Base-by-base conservation (phyloP, 2,329 filamentous ascomycete genomes). In the Lecanicillium sp. region DNA sequence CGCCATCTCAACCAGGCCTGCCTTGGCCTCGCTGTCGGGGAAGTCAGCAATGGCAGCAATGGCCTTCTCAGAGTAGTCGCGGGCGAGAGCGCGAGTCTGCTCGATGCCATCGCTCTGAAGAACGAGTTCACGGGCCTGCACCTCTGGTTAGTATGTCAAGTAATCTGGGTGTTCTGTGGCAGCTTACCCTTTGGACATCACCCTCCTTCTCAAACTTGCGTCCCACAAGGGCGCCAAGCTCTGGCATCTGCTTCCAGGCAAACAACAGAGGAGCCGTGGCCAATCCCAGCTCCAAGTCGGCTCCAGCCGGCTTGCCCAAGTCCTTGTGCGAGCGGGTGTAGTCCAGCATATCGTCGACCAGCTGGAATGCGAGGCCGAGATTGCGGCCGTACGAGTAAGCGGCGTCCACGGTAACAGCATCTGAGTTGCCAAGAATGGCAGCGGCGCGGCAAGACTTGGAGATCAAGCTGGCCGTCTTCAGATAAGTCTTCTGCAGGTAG, bases 321-420 rank as follows among this genome's bases (percentile, higher is more conserved):
- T 96, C 88, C 43, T 77, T 74, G 30, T 81, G 87, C 39, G 77
- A 87, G 45, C 87, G 77, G 0, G 92, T 97, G 60, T 97, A 98
- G 61, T 98, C 92, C 52, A 98, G 72, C 84, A 98, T 86, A 58
- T 98, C 92, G 58, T 98, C 92, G 13, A 98, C 90, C 9, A 98
- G 74, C 70, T 98, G 92, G 66, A 98, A 98, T 2, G 92, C 92
- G 39, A 98, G 65, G 2, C 92, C 92, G 33, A 98, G 61, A 53
- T 98, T 97, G 63, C 87, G 87, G 37, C 92, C 92, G 55, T 97
- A 98, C 13, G 75, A 64, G 57, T 98, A 98, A 2, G 90, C 87
- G 9, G 88, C 85, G 49, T 98, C 89, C 3, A 96, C 87, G 2
- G 92, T 87, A 44, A 82, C 74, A 1, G 74, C 72, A 25, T 88